Evolutionary conservation across 495 filamentous ascomycete species (phyloP).

Genomic region (Hypoxylon subgilvum): DNA sequence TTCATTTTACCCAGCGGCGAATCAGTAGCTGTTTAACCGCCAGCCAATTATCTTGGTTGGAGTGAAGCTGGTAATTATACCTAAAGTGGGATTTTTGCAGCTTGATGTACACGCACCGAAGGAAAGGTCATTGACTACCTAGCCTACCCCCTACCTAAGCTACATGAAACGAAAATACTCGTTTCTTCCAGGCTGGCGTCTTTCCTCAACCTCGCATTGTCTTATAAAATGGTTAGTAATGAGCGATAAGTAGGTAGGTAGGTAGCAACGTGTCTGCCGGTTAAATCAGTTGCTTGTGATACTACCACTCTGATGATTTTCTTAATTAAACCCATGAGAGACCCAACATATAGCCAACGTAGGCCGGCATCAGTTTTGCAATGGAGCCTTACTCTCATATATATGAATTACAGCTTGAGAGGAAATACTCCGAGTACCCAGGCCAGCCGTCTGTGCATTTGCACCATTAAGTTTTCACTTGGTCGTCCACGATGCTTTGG

Average conservation of each 20-base stretch:
- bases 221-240: background rate
- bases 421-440: too few species aligned
- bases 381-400: slow-evolving; percentile 2
- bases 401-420: slow-evolving; percentile 20
- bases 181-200: too few species aligned
- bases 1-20: slow-evolving; percentile 18
- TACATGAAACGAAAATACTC: too few species aligned
- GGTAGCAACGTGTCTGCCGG: slow-evolving; percentile 19
- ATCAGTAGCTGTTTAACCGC: too few species aligned
- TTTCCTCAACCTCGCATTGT: background rate
- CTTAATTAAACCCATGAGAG: slow-evolving; percentile 7
- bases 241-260: background rate
- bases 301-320: slow-evolving; percentile 10
- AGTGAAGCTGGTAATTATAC: background rate
- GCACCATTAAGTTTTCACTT: too few species aligned
- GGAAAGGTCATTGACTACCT: too few species aligned
- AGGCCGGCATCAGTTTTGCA: slow-evolving; percentile 14
- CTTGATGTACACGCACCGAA: too few species aligned
- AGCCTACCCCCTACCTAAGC: too few species aligned
- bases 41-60: background rate
- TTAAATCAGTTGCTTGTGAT: slow-evolving; percentile 23
- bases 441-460: too few species aligned
- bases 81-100: too few species aligned
- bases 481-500: slow-evolving; percentile 39
- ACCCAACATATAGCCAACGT: background rate